Base-by-base conservation (phyloP, 768 basidiomycete genomes). In the Pisolithus microcarpus region DNA sequence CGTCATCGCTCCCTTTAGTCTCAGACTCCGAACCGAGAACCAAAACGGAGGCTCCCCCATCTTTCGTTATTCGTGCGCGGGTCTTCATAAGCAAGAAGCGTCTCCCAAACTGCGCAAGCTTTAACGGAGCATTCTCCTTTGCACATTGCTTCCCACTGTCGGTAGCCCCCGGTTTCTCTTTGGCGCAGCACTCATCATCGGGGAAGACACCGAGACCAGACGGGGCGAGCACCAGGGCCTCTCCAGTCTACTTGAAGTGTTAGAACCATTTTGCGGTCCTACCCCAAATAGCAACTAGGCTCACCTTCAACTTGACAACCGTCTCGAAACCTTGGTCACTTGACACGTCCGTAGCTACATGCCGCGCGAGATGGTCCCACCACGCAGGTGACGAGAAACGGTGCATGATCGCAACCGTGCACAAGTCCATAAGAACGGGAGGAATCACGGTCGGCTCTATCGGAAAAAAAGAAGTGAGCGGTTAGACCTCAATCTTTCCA, bases 381-480 rank as follows among this genome's bases (percentile, higher is more conserved):
- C 86, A 87, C 2, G 81, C 73, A 0, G 83, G 82, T 0, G 87
- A 87, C 0, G 84, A 85, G 62, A 88, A 88, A 1, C 86, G 73
- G 54, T 87, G 86, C 2, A 87, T 55, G 18, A 88, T 76, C 0
- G 79, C 65, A 1, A 86, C 68, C 1, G 78, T 78, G 50, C 84
- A 86, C 1, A 87, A 70, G 51, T 85, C 85, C 2, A 88, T 68
- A 2, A 87, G 65, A 0, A 81, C 78, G 0, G 83, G 74, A 3
- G 85, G 85, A 1, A 87, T 76, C 3, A 86, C 80, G 0, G 84
- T 87, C 0, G 87, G 87, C 52, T 88, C 83, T 87, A 56, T 8
- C 44, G 31, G 13, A 28, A 51, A 18, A 11, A 47, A 48, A 21
- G 13, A 10, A 30, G 1, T 6, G 3, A 6, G 30, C 13, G 5